Percentiles rank a stretch among this genome's conserved stretches.
phyloP scores from a whole-genome alignment of 768 basidiomycete genomes.

The Phaffia tasmanica region DNA sequence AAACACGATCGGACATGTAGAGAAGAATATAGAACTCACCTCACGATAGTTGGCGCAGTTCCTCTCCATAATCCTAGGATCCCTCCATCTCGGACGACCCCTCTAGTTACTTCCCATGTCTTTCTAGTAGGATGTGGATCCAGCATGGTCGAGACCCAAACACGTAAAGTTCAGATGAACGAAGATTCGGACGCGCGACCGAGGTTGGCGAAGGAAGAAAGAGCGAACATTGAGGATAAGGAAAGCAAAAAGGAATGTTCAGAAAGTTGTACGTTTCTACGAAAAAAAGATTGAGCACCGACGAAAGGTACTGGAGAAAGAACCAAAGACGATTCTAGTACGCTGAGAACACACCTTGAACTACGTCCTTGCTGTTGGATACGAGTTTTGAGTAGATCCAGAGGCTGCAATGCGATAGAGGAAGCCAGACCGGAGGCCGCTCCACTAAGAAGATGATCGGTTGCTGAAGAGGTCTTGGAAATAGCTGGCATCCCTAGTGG shows the following conservation, averaged over 20 bases:
- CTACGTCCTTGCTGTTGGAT: slow-evolving; percentile 24
- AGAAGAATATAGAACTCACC: slow-evolving; percentile 41
- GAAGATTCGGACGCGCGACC: not conserved
- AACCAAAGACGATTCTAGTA: not conserved
- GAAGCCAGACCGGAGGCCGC: slow-evolving; percentile 25
- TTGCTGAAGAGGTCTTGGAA: too few species aligned
- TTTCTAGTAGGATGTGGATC: slow-evolving; percentile 20
- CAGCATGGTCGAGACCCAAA: not conserved
- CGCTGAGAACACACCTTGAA: slow-evolving; percentile 13
- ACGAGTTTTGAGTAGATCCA: slow-evolving; percentile 26
- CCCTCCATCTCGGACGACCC: slow-evolving; percentile 56
- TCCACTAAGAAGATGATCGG: slow-evolving; percentile 24
- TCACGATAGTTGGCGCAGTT: slow-evolving; percentile 62
- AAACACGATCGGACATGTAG: slow-evolving; percentile 3
- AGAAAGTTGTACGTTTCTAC: not conserved
- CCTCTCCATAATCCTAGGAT: slow-evolving; percentile 74
- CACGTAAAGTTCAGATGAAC: not conserved
- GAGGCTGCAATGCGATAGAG: slow-evolving; percentile 15
- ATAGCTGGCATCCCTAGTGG: too few species aligned
- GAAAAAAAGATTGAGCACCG: not conserved
- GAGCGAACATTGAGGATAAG: not conserved
- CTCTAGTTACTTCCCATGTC: slow-evolving; percentile 28
- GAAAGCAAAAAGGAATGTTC: not conserved
- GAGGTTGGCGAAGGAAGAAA: not conserved
- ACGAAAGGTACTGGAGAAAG: too few species aligned